These are phyloP conservation scores for Flammula alnicola DNA, from an alignment of 1,284 basidiomycete species.

Conservation along the genomic window DNA sequence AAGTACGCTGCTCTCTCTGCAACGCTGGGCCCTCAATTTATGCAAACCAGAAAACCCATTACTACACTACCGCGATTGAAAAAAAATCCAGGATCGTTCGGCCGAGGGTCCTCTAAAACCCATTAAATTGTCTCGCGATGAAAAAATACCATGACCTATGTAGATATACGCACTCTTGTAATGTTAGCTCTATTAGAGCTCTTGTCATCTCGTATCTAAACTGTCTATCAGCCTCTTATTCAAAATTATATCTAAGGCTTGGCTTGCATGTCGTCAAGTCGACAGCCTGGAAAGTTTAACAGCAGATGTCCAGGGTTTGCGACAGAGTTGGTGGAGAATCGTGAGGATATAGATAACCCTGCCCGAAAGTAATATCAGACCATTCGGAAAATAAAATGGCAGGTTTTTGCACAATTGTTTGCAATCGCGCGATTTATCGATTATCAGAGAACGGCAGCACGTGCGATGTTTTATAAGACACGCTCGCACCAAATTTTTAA, in stretches of 20 bases:
- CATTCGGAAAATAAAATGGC: constrained; percentile 15
- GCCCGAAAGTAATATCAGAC: constrained; percentile 16
- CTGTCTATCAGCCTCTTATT: background rate
- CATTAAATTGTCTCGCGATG: constrained; percentile 17
- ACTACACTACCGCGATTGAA: constrained; percentile 15
- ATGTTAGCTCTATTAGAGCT: constrained; percentile 1
- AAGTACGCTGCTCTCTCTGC: no score
- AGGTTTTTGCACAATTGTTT: constrained; percentile 12
- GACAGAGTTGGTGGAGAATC: background rate
- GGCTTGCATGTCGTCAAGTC: no score
- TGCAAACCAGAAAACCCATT: constrained; percentile 1
- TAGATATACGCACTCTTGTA: no score
- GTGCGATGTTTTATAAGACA: constrained; percentile 36
- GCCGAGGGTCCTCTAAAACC: constrained; percentile 17
- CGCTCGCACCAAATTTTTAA: constrained; percentile 25
- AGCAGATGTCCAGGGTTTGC: background rate
- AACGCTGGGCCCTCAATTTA: no score
- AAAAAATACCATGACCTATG: constrained; percentile 13
- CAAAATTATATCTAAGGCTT: no score
- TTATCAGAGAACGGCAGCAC: constrained; percentile 37
- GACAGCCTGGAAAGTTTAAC: no score
- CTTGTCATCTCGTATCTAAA: background rate
- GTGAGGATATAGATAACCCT: constrained; percentile 2
- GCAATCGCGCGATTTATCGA: constrained; percentile 36
- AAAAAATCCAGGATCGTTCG: constrained; percentile 13